Base-by-base conservation (phyloP, 2,329 filamentous ascomycete genomes). In the Diaporthe eres region DNA sequence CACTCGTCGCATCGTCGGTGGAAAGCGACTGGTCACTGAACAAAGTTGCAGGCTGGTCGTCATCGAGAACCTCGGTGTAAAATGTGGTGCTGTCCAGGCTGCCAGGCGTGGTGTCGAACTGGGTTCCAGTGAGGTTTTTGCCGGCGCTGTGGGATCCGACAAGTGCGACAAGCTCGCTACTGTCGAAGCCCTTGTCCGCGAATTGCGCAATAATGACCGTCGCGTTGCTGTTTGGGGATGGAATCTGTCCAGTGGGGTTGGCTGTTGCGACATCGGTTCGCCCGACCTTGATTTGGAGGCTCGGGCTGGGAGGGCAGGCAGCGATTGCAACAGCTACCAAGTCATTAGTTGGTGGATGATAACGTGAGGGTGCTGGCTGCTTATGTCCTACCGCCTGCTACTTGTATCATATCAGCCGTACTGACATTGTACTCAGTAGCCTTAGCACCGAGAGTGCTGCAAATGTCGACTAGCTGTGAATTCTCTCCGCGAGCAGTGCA, bases 391-490 rank as follows among this genome's bases (percentile, higher is more conserved):
- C 81, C 80, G n/a, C 79, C 77, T 39, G 77, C 81, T n/a, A 82
- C 79, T 51, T 82, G 80, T 39, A 82, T 82, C 67, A 81, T 55
- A 67, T 82, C 81, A 0, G 81, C 81, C 3, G 75, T 77, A 44
- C 81, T 79, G 65, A 82, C 80, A 39, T 75, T 73, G 70, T 78
- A 80, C 17, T 78, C 60, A 0, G 78, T 77, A 17, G 80, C 80
- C 63, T 75, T 81, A 22, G 78, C 77, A 9, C 78, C 77, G 15
- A 82, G 39, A 8, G 71, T 80, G 4, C 74, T 74, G 76, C 81
- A 82, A 42, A 81, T 80, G 42, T 61, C 71, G 13, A 78, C 70
- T 58, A 82, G 73, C 61, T 81, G 81, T 5, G 68, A 19, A 71
- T 82, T 82, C 72, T 82, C 81, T 10, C 25, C 55, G 4, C 81